Base-by-base conservation (phyloP, 306 rosid genomes). In the Neltuma alba region DNA sequence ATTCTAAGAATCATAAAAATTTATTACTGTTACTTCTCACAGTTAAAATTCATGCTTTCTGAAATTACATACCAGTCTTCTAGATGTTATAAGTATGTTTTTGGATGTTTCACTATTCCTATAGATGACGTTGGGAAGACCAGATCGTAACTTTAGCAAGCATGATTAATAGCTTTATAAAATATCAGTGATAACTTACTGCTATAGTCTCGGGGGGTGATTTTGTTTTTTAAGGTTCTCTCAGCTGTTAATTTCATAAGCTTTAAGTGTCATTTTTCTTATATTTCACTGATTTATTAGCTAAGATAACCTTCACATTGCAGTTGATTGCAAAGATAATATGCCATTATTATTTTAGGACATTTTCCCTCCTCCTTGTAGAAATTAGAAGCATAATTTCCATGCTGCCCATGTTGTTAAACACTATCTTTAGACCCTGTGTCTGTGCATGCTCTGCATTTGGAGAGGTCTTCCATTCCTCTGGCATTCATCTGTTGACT, bases 401-500 rank as follows among this genome's bases (percentile, higher is more conserved):
- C 48, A 37, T 36, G 27, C 14, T 9, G 18, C 77, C 82, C 30
- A 31, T 67, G 48, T 66, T 45, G 47, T 77, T 52, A 44, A 64
- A n/a, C 48, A 50, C 72, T 62, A 62, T 42, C 47, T 31, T 60
- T 7, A 60, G 48, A 50, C 21, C 54, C 36, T 67, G 12, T 47
- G 60, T 75, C 47, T 72, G 65, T 52, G 50, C 75, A 67, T 83
- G 30, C 23, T n/a, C 44, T 69, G 45, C 54, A 75, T 69, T 45
- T 57, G 11, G 76, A 47, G 40, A 37, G 36, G 76, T 15, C 54
- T 57, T 48, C 62, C 34, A 77, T 68, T 45, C 25, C 68, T 33
- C 13, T 66, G 60, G 70, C 60, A 27, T 45, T 60, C 60, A 28
- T 66, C 74, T 68, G 71, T 74, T 78, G 75, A 78, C 58, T 52